phyloP scores from a whole-genome alignment of 2,329 filamentous ascomycete genomes.

The Tolypocladium endophyticum region DNA sequence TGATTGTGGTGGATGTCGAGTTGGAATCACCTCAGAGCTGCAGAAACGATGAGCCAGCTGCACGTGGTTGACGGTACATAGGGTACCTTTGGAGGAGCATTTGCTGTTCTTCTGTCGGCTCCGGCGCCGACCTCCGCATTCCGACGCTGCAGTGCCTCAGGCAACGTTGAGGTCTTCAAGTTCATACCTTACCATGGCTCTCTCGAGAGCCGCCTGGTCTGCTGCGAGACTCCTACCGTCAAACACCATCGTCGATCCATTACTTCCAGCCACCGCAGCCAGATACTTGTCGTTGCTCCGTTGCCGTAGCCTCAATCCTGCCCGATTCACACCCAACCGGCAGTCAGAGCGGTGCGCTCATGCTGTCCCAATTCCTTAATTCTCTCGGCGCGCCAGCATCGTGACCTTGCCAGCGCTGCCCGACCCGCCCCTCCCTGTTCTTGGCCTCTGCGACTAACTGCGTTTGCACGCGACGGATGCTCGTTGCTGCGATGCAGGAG shows the following conservation, averaged over 20 bases:
- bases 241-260: neutral
- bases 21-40: neutral
- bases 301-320: neutral
- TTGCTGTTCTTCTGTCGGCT: neutral
- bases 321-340: slow-evolving; percentile 7
- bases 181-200: too few relatives aligned
- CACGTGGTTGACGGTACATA: neutral
- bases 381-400: neutral
- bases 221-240: neutral
- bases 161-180: neutral
- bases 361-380: neutral
- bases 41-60: neutral
- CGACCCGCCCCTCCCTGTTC: slow-evolving; percentile 2
- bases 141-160: neutral
- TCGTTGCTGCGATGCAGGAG: neutral
- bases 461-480: neutral
- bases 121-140: neutral
- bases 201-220: neutral
- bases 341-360: neutral
- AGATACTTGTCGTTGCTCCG: neutral
- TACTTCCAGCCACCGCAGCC: neutral
- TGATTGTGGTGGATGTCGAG: neutral
- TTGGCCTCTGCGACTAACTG: neutral
- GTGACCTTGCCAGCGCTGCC: slow-evolving; percentile 1
- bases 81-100: neutral